Evolutionary conservation across 2,329 filamentous ascomycete genomes (phyloP), one percentile per base, ranked within the genome.

Genomic region (Xylaria sp.): DNA sequence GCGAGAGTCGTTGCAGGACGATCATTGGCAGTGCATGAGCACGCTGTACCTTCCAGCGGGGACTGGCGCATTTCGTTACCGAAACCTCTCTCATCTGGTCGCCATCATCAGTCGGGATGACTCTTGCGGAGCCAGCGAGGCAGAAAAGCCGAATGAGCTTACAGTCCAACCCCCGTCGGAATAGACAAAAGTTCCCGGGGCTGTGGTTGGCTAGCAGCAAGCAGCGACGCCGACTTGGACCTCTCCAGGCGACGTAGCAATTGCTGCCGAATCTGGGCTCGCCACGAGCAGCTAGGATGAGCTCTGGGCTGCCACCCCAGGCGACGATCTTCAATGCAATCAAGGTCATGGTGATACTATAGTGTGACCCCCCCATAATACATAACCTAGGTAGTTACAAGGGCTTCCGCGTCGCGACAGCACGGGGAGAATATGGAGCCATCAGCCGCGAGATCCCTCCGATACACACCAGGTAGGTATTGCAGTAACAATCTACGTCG

Each of bases 291-390:
- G 13, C 68, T 58, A 16, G 65, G 68, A 68, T 68, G 21, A 25
- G 35, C 21, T 29, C 63, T 62, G 40, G 51, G 60, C 55, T 61
- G 60, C 29, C 51, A 66, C 51, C 66, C 59, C 37, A 54, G 66
- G 48, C 63, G 63, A 50, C 47, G 66, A 69, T 66, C 66, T 32
- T 64, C 21, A 57, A 61, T 64, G 69, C 55, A 69, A 61, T 69
- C 40, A 58, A 60, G 37, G 42, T 63, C 51, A 50, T 62, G 59
- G 32, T 63, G 55, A 68, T 68, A 62, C 53, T 60, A 57, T 57
- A 62, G 25, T 50, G 58, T 51, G 65, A 57, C 58, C 57, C 23
- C 42, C 32, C 51, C 40, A 37, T 63, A 60, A 53, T 10, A 62
- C 48, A 59, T 51, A 25, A 18, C 58, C 62, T 12, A 32, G 32